phyloP scores from a whole-genome alignment of 106 monocot genomes.

The Dioscorea zingiberensis region DNA sequence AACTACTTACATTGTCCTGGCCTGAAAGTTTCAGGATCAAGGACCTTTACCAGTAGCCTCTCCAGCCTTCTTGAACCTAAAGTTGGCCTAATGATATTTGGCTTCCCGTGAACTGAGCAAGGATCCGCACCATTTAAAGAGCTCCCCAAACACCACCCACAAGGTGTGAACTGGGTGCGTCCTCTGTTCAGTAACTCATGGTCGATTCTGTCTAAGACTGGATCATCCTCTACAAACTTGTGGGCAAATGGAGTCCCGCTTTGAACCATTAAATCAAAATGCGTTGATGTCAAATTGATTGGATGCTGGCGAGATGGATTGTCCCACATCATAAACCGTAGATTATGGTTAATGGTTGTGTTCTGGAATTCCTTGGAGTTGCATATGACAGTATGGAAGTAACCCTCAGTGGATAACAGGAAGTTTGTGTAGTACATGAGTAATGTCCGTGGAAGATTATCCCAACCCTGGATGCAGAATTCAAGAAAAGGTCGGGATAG shows the following conservation, averaged over 20 bases:
- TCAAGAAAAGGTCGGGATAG: slow-evolving; percentile 66
- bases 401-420: slow-evolving; percentile 62
- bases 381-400: slow-evolving; percentile 95
- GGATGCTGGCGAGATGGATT: slow-evolving; percentile 51
- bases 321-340: slow-evolving; percentile 68
- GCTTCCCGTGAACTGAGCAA: slow-evolving; percentile 27
- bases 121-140: slow-evolving; percentile 15
- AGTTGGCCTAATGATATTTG: slow-evolving; percentile 36
- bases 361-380: slow-evolving; percentile 86
- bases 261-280: slow-evolving; percentile 58
- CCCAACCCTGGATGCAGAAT: slow-evolving; percentile 92
- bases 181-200: slow-evolving; percentile 37
- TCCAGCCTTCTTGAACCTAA: slow-evolving; percentile 49
- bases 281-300: slow-evolving; percentile 34
- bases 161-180: slow-evolving; percentile 26
- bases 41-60: slow-evolving; percentile 48
- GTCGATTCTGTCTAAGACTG: slow-evolving; percentile 68
- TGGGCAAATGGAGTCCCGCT: slow-evolving; percentile 78
- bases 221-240: slow-evolving; percentile 23
- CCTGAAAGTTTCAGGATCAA: slow-evolving; percentile 66
- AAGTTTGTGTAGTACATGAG: slow-evolving; percentile 94
- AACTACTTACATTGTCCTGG: slow-evolving; percentile 78
- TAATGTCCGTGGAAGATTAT: slow-evolving; percentile 85
- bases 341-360: slow-evolving; percentile 70
- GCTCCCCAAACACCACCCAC: slow-evolving; percentile 62